Evolutionary conservation across 208 protist species (phyloP).

Genomic region (Acanthamoeba castellanii): DNA sequence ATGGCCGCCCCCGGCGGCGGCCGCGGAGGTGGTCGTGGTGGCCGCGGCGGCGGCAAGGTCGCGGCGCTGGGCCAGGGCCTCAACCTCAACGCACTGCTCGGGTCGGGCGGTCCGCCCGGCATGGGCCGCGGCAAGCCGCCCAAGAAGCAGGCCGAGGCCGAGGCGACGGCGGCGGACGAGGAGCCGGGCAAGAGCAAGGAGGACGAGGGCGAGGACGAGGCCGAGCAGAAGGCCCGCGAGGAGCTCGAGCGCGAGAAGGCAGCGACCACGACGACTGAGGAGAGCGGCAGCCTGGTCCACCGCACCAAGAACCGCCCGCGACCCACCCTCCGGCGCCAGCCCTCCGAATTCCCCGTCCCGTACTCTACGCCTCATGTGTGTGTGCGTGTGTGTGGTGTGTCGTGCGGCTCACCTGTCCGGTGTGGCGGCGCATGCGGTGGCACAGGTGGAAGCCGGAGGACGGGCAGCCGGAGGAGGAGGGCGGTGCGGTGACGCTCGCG

Average conservation of each 20-base stretch:
- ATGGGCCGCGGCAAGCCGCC: slow-evolving; percentile 59
- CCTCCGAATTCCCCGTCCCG: slow-evolving; percentile 46
- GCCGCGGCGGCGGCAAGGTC: slow-evolving; percentile 10
- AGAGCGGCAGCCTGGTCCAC: slow-evolving; percentile 14
- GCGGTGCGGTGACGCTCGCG: background rate
- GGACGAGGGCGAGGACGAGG: background rate
- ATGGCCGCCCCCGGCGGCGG: background rate
- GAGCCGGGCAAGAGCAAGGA: slow-evolving; percentile 28
- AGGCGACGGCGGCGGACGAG: background rate
- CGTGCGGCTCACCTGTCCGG: background rate
- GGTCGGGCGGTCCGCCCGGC: background rate
- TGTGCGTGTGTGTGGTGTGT: background rate
- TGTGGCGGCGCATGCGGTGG: background rate
- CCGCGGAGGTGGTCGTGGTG: background rate
- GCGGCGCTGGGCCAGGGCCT: slow-evolving; percentile 41
- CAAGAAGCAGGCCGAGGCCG: slow-evolving; percentile 30
- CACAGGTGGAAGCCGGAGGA: slow-evolving; percentile 39
- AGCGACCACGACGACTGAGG: background rate
- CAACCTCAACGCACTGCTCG: slow-evolving; percentile 38
- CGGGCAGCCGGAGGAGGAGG: background rate
- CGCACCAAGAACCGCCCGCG: slow-evolving; percentile 54
- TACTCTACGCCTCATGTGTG: background rate
- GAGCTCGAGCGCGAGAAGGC: slow-evolving; percentile 38
- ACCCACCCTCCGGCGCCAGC: slow-evolving; percentile 47
- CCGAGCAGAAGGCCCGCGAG: slow-evolving; percentile 9